phyloP scores from a whole-genome alignment of 2,329 filamentous ascomycete genomes.

The Talaromyces sp. region DNA sequence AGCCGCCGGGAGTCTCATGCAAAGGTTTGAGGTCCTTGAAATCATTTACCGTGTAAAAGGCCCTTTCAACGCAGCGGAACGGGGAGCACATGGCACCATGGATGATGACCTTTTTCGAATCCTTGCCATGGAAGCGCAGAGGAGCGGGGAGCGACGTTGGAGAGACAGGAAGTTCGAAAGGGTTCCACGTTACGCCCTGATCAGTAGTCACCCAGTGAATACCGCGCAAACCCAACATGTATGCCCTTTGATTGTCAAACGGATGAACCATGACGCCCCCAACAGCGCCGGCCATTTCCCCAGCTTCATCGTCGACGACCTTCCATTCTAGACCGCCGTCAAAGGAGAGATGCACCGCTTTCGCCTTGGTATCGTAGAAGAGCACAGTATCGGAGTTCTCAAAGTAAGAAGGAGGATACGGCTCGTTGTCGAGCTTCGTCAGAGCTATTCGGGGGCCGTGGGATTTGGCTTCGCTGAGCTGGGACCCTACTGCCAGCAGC shows the following conservation, averaged over 20 bases:
- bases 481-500: constrained; percentile 45
- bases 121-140: constrained; percentile 74
- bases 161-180: constrained; percentile 63
- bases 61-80: constrained; percentile 57
- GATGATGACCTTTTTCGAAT: constrained; percentile 81
- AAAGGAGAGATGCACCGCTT: constrained; percentile 67
- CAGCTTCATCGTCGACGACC: constrained; percentile 55
- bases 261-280: constrained; percentile 67
- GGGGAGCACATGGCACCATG: constrained; percentile 65
- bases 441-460: constrained; percentile 61
- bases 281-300: constrained; percentile 36
- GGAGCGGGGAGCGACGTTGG: constrained; percentile 34
- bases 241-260: constrained; percentile 71
- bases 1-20: constrained; percentile 64
- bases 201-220: constrained; percentile 81
- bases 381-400: constrained; percentile 79
- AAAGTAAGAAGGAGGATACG: constrained; percentile 76
- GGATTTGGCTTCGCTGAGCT: constrained; percentile 36
- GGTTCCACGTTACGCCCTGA: constrained; percentile 71
- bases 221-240: constrained; percentile 62
- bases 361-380: constrained; percentile 60
- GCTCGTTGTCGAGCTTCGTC: constrained; percentile 60
- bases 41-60: constrained; percentile 75
- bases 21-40: constrained; percentile 66
- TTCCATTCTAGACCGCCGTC: constrained; percentile 78